Evolutionary conservation across 129 eudicot species (phyloP), one percentile per base, ranked within the genome.

Genomic region (Lactuca saligna): DNA sequence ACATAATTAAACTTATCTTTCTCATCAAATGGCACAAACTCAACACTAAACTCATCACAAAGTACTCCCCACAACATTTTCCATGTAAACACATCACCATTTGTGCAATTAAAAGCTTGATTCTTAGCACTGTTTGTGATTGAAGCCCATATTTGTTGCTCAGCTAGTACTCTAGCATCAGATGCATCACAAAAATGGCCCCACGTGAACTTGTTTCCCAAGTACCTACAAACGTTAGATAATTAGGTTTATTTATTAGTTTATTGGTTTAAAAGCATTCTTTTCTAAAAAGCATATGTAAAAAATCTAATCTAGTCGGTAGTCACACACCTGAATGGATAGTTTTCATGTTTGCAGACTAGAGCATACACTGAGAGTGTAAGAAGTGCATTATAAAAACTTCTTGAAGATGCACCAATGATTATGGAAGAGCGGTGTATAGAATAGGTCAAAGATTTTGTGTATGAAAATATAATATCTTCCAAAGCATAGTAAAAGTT

Each of bases 71-170:
- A 78, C 2, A 78, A 16, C 46, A 49, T 15, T 34, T 78, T 78
- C 82, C 82, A 78, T 8, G 74, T 72, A 17, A 78, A 66, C 53
- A 78, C 61, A 31, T 78, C 82, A 8, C 78, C 82, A 10, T 78
- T 78, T 4, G 82, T 72, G 63, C 78, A 78, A 39, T 78, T 78
- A 49, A 78, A 78, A 7, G 82, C 74, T 66, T 78, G 65, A 42
- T 78, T 78, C 65, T 39, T 78, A 2, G 82, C 82, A 8, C 35
- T 59, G 35, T 66, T 46, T 2, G 82, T 72, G 8, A 42, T 31
- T 3, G 78, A 65, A 15, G 74, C 82, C 78, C 82, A 78, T 39
- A 78, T 57, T 0, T 78, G 82, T 13, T 78, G 82, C 12, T 66
- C 75, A 2, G 78, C 82, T 66, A 78, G 6, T 4, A 78, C 70